Evolutionary conservation across 768 basidiomycete species (phyloP).

Genomic region (Astraeus odoratus): DNA sequence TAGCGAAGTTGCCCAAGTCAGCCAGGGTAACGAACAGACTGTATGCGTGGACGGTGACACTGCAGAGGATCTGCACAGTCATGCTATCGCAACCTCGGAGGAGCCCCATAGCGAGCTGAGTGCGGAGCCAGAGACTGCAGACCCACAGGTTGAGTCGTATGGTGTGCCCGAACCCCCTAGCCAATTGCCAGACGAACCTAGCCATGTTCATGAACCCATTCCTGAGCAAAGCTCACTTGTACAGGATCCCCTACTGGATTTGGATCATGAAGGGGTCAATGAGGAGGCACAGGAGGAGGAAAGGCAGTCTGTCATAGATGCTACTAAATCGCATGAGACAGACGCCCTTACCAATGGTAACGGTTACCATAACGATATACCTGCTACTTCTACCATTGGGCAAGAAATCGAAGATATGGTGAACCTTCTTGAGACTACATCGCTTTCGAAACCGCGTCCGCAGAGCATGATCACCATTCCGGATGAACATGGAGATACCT

Average conservation of each 20-base stretch:
- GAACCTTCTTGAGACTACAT: constrained; percentile 47
- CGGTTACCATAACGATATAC: constrained; percentile 1
- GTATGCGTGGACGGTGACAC: constrained; percentile 11
- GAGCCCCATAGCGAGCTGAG: constrained; percentile 8
- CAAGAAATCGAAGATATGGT: constrained; percentile 60
- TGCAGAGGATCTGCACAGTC: constrained; percentile 14
- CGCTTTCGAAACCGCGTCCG: constrained; percentile 33
- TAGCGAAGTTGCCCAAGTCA: constrained; percentile 19
- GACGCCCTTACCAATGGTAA: constrained; percentile 10
- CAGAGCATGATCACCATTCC: constrained; percentile 44
- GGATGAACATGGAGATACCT: constrained; percentile 49
- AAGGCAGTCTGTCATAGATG: constrained; percentile 5
- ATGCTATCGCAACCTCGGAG: constrained; percentile 9
- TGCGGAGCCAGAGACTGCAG: constrained; percentile 4
- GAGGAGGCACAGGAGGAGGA: constrained; percentile 11
- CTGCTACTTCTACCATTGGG: constrained; percentile 10
- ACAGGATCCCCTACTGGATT: neutral
- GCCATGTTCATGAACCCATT: neutral
- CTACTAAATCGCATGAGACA: constrained; percentile 8
- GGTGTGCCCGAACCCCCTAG: neutral
- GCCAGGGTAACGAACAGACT: constrained; percentile 15
- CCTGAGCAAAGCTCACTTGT: neutral
- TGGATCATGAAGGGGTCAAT: constrained; percentile 2
- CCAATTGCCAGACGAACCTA: neutral
- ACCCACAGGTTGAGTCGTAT: neutral